Conservation (phyloP, 2,329 filamentous ascomycete genomes). For the Trichoderma atrobrunneum region DNA sequence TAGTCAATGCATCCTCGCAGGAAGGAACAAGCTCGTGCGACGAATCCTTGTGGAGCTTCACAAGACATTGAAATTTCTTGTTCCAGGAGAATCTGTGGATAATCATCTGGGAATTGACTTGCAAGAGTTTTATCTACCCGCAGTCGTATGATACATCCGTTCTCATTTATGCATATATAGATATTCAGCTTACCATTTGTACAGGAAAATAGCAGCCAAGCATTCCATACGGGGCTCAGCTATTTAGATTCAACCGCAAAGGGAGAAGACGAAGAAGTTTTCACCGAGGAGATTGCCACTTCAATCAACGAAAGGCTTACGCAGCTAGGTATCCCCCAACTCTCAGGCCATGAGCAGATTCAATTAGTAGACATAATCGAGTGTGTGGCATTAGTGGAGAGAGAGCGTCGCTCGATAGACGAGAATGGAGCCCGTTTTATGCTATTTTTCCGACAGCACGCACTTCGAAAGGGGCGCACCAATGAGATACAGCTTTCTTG, state of each 20-base stretch:
- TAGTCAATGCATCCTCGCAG: constrained; percentile 79
- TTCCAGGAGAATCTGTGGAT: constrained; percentile 76
- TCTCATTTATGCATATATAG: not conserved
- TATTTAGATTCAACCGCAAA: not conserved
- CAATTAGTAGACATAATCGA: constrained; percentile 81
- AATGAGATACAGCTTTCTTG: constrained; percentile 66
- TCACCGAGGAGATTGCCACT: constrained; percentile 69
- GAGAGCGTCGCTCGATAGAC: constrained; percentile 83
- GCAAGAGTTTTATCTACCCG: constrained; percentile 54
- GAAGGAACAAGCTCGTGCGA: constrained; percentile 70
- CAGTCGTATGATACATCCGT: not conserved
- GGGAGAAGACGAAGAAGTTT: constrained; percentile 41
- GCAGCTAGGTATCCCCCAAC: constrained; percentile 69
- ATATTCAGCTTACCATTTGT: not conserved
- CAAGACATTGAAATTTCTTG: constrained; percentile 76
- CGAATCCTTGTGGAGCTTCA: constrained; percentile 69
- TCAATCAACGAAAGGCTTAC: constrained; percentile 75
- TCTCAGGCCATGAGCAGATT: constrained; percentile 84
- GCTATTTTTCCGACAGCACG: constrained; percentile 81
- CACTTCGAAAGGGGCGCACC: constrained; percentile 63
- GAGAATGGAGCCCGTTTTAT: constrained; percentile 86
- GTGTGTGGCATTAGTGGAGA: constrained; percentile 79
- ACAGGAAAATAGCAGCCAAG: not conserved
- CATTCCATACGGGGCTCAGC: not conserved
- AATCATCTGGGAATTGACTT: constrained; percentile 67